Evolutionary conservation across 2,329 filamentous ascomycete genomes (phyloP).

Genomic region (Microdochium bolleyi): DNA sequence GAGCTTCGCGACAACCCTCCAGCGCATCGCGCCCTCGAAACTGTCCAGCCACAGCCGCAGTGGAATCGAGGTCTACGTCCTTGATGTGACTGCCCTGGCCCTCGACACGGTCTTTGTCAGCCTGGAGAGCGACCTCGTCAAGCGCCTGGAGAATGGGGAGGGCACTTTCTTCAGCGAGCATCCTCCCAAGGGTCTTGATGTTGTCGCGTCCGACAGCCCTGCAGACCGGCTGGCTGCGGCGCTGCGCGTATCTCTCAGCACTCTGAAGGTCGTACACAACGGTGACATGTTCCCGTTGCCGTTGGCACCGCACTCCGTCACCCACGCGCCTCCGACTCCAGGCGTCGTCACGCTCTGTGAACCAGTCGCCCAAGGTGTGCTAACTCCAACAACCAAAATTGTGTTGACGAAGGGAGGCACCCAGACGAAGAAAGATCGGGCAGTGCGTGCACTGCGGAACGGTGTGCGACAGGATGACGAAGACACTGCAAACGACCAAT

Average conservation of each 20-base stretch:
- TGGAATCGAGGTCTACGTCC: slow-evolving; percentile 74
- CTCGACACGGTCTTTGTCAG: slow-evolving; percentile 83
- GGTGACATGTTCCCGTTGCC: slow-evolving; percentile 75
- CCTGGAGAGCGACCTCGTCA: slow-evolving; percentile 72
- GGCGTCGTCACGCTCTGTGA: slow-evolving; percentile 91
- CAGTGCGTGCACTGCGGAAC: slow-evolving; percentile 45
- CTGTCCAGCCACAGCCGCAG: slow-evolving; percentile 63
- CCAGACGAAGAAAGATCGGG: slow-evolving; percentile 43
- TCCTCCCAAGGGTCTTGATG: slow-evolving; percentile 26
- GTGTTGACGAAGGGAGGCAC: slow-evolving; percentile 63
- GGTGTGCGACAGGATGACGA: slow-evolving; percentile 59
- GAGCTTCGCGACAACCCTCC: slow-evolving; percentile 66
- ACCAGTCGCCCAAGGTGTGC: slow-evolving; percentile 79
- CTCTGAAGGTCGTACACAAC: slow-evolving; percentile 69
- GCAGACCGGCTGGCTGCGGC: slow-evolving; percentile 55
- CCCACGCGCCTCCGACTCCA: slow-evolving; percentile 74
- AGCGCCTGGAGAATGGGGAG: slow-evolving; percentile 74
- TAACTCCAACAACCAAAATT: slow-evolving; percentile 73
- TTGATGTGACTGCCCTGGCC: slow-evolving; percentile 72
- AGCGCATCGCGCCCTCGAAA: slow-evolving; percentile 68
- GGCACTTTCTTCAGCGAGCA: slow-evolving; percentile 69
- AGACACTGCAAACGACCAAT: slow-evolving; percentile 82
- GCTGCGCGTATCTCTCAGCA: slow-evolving; percentile 66
- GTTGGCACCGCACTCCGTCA: slow-evolving; percentile 76
- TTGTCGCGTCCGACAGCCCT: slow-evolving; percentile 22